phyloP scores from a whole-genome alignment of 1,284 basidiomycete genomes.

The Melampsora larici-populina region DNA sequence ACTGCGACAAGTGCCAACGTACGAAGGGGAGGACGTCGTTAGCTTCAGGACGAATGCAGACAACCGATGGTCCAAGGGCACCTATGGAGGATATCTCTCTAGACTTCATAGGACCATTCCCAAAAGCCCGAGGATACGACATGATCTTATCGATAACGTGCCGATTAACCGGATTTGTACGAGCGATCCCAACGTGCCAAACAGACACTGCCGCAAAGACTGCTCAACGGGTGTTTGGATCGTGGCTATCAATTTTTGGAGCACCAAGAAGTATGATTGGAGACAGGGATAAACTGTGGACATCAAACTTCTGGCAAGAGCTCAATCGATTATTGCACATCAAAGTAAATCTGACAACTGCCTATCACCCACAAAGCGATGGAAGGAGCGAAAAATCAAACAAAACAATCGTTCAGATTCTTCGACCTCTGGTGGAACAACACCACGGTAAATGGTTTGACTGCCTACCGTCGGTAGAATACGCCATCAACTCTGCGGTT shows the following conservation, averaged over 20 bases:
- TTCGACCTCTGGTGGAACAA: slow-evolving; percentile 7
- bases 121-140: too few species aligned
- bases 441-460: slow-evolving; percentile 31
- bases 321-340: too few species aligned
- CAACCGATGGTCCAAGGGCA: neutral
- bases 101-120: neutral
- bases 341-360: too few species aligned
- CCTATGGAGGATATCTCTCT: neutral
- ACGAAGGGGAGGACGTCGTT: neutral
- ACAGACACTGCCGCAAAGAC: neutral
- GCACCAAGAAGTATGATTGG: neutral
- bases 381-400: too few species aligned
- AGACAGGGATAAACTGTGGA: slow-evolving; percentile 4
- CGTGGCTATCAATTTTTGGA: neutral
- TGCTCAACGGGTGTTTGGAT: neutral
- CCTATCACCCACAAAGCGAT: too few species aligned
- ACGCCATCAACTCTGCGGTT: slow-evolving; percentile 34
- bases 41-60: neutral
- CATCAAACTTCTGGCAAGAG: neutral
- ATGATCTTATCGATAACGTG: neutral
- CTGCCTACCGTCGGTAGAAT: slow-evolving; percentile 44
- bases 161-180: neutral
- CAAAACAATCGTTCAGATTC: slow-evolving; percentile 52
- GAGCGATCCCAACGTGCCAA: neutral
- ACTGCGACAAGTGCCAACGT: neutral